Base-by-base conservation (phyloP, 202 grass and related monocot genomes). In the Brachypodium distachyon region DNA sequence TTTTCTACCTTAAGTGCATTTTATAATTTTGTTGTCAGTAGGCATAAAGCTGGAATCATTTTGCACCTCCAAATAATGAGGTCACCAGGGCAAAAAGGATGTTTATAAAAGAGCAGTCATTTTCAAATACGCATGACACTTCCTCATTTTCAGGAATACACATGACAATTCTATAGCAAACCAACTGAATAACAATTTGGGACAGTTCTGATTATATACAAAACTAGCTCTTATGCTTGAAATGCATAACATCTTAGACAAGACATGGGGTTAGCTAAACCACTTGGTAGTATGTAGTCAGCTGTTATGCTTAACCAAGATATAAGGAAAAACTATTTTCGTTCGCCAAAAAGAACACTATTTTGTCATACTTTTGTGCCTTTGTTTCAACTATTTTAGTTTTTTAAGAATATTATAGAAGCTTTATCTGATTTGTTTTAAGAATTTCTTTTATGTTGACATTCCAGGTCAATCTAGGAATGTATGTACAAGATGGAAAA, bases 381-480 rank as follows among this genome's bases (percentile, higher is more conserved):
- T 49, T 54, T 67, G 28, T 46, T 68, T 62, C 1, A 32, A 41
- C 7, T 42, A 0, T 68, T 53, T 54, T 27, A 52, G 46, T 77
- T 82, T 65, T 12, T 52, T 82, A 17, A 70, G 11, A 74, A 54
- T 34, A 74, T 66, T 51, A 44, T 43, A 39, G 0, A 52, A 6
- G 12, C 13, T 67, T 36, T 53, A 43, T 6, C 52, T 39, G 11
- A 1, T 2, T 70, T 9, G 7, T 9, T 18, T 31, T 31, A 63
- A n/a, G n/a, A n/a, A n/a, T 46, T 88, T 76, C 44, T 69, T 18
- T 63, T 18, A 61, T 16, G n/a, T 32, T 41, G 31, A 71, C 46
- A 49, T 68, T 85, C 55, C 74, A 97, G 93, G 81, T 93, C 42
- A 97, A 97, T 82, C 88, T 87, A 23, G 90, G 94, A 65, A 69